Conservation (phyloP, 2,329 filamentous ascomycete genomes). For the Apiospora malaysiana region DNA sequence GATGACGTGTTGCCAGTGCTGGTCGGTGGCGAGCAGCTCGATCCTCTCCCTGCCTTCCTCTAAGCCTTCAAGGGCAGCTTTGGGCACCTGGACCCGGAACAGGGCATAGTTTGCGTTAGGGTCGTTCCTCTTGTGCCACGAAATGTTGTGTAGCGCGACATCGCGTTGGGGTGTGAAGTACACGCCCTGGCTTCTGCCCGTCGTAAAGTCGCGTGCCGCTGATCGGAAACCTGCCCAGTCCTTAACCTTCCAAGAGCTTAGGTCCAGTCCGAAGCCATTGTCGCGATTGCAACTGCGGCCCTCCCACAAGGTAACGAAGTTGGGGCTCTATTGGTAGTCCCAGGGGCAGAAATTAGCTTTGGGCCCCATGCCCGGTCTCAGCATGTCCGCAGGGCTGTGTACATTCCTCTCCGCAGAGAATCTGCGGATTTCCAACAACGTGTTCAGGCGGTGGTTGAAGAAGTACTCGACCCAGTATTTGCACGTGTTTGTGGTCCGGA, state of each 20-base stretch:
- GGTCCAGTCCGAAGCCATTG: not conserved
- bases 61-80: not conserved
- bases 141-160: not conserved
- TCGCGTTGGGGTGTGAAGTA: not conserved
- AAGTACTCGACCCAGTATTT: constrained; percentile 5
- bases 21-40: not conserved
- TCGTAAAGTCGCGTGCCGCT: not conserved
- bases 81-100: not conserved
- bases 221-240: not conserved
- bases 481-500: not conserved
- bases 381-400: too few species aligned
- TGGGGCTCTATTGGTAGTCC: not conserved
- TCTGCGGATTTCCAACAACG: not conserved
- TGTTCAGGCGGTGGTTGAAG: not conserved
- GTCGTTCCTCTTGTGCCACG: constrained; percentile 3
- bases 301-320: not conserved
- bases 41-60: not conserved
- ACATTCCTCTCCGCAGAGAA: not conserved
- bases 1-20: not conserved
- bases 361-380: not conserved
- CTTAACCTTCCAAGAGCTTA: not conserved
- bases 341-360: not conserved
- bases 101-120: not conserved
- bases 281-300: not conserved
- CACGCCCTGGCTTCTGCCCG: not conserved